Evolutionary conservation across 306 rosid genomes (phyloP), one percentile per base, ranked within the genome.

Genomic region (Cucumis hystrix): DNA sequence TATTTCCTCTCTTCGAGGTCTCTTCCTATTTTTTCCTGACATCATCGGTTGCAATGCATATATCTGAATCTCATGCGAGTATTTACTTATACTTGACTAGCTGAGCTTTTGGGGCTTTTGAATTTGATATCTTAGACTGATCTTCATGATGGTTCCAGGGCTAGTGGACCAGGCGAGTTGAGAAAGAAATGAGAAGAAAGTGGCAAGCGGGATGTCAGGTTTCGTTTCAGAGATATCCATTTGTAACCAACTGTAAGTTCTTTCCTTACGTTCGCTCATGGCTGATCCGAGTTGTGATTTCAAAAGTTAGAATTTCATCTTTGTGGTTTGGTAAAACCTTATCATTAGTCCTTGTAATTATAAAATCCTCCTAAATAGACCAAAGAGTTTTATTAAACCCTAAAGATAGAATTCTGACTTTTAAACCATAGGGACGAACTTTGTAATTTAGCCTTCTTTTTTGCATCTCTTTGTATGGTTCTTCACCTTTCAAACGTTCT

Each of bases 181-280:
- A 7, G 76, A 17, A 47, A 71, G 76, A 71, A 25, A 71, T 49
- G 76, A 49, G 60, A 49, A 71, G 59, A 71, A 71, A 49, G 59
- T 71, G 76, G 59, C 58, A 55, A 15, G 60, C 18, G 60, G 76
- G 76, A 71, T 49, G 59, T 60, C 76, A 57, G 60, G 76, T 43
- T 70, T 47, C 40, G 5, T 15, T 71, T 23, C 59, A 49, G 41
- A 23, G 59, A 25, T 71, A 47, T 71, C 76, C 76, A 49, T 49
- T 71, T 68, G 74, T 68, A 6, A 45, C 56, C 56, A 68, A 43
- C 43, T 71, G 76, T 71, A 49, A 25, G 59, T 71, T 71, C 15
- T 60, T 71, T 39, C 37, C 56, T 68, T 68, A 12, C 21, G 8
- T 71, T 16, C 7, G 21, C 41, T 47, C 23, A 15, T 70, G 30